Evolutionary conservation across 2,329 filamentous ascomycete species (phyloP), one percentile per base, ranked within the genome.

Genomic region (Nigrospora oryzae): DNA sequence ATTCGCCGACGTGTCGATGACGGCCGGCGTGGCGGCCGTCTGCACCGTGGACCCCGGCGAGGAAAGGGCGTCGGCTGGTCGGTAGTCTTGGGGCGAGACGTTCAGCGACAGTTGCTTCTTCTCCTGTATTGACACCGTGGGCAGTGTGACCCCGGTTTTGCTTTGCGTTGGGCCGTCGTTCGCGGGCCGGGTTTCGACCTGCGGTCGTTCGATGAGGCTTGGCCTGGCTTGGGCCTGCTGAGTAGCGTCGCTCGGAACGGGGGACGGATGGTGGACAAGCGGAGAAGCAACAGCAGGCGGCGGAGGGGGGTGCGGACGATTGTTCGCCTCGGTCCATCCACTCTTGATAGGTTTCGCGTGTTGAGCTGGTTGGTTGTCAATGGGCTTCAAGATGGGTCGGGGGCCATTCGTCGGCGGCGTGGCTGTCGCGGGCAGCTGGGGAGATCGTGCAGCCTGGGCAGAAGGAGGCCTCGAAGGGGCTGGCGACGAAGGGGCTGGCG

Each of bases 11-110:
- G 73, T 75, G 50, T 84, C 77, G 48, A 82, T 76, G 35, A 82
- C 73, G 33, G 75, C 77, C 2, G 87, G 84, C 0, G 87, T 93
- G 17, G 83, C 80, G 44, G 81, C 81, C 37, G 85, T 89, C 54
- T 83, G 82, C 2, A 82, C 76, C 31, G 84, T 89, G 6, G 87
- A 91, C 3, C 68, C 70, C 14, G 77, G 74, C 2, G 77, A 81
- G 3, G 73, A 79, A 6, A 70, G 53, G 3, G 65, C 62, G 50
- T 79, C 77, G 3, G 63, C 56, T 41, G 61, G 53, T 34, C 66
- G 66, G 41, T 58, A 39, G 43, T 72, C 67, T n/a, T 58, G 50
- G 35, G 57, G 39, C 15, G 33, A 32, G 6, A 34, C 16, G 37
- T 39, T 45, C 13, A 44, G 40, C 15, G 40, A 40, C 36, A 46